These are phyloP conservation scores for Capillidium heterosporum DNA, from an alignment of 371 early-diverging fungal species.

Conservation along the genomic window DNA sequence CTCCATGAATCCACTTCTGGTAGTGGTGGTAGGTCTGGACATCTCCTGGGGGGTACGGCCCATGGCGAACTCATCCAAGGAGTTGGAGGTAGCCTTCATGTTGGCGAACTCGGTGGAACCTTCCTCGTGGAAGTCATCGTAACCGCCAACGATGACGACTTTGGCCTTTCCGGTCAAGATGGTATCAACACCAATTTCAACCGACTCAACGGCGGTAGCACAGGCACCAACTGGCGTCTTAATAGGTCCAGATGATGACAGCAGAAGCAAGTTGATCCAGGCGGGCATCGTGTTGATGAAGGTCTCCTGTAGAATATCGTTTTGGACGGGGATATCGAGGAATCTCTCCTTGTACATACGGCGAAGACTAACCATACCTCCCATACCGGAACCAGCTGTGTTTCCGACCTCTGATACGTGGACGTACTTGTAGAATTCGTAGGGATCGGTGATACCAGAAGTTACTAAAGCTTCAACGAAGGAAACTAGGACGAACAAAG, in stretches of 20 bases:
- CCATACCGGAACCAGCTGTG: conserved; percentile 68
- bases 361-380: conserved; percentile 67
- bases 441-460: conserved; percentile 89
- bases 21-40: conserved; percentile 78
- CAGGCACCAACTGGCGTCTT: conserved; percentile 91
- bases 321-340: conserved; percentile 74
- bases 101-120: conserved; percentile 89
- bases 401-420: conserved; percentile 91
- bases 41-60: conserved; percentile 82
- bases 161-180: conserved; percentile 83
- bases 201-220: conserved; percentile 81
- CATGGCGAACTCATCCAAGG: conserved; percentile 62
- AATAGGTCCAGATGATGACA: conserved; percentile 91
- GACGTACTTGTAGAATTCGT: conserved; percentile 92
- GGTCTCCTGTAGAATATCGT: conserved; percentile 86
- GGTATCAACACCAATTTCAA: conserved; percentile 83
- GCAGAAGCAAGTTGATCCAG: conserved; percentile 90
- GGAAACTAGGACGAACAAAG: conserved; percentile 73
- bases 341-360: conserved; percentile 60
- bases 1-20: conserved; percentile 92
- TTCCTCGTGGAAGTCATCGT: conserved; percentile 88
- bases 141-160: conserved; percentile 88
- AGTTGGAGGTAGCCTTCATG: conserved; percentile 89
- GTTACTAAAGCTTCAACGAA: conserved; percentile 85
- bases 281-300: conserved; percentile 94